These are phyloP conservation scores for Amanita pallidorosea DNA, from an alignment of 768 basidiomycete genomes.

Conservation along the genomic window DNA sequence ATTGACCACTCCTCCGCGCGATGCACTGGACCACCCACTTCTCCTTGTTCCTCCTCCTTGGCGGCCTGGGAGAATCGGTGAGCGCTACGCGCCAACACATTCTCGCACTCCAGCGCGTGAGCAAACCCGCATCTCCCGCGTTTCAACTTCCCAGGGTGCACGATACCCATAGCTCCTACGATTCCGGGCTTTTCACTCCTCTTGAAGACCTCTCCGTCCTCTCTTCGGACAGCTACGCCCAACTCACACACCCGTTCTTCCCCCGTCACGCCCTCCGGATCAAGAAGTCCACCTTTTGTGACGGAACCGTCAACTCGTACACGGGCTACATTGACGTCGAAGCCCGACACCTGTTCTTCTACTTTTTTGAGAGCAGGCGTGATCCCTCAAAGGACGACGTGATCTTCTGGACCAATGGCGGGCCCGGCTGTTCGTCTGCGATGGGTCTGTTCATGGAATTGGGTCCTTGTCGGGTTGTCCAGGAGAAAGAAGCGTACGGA, in stretches of 20 bases:
- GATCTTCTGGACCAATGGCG: conserved; percentile 40
- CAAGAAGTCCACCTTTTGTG: conserved; percentile 50
- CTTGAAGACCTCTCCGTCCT: conserved; percentile 21
- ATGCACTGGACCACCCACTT: not conserved
- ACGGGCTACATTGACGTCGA: conserved; percentile 62
- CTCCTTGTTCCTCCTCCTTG: not conserved
- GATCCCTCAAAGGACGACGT: conserved; percentile 52
- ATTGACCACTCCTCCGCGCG: too few species aligned
- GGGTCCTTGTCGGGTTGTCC: conserved; percentile 58
- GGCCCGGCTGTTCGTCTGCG: conserved; percentile 33
- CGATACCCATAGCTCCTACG: conserved; percentile 6
- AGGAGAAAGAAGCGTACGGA: conserved; percentile 9
- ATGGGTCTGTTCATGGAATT: conserved; percentile 66
- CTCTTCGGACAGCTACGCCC: conserved; percentile 23
- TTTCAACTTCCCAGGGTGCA: not conserved
- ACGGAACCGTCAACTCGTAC: conserved; percentile 48
- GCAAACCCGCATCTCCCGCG: not conserved
- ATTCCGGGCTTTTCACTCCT: conserved; percentile 23
- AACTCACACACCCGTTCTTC: conserved; percentile 35
- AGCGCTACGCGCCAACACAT: not conserved
- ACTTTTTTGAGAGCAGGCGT: conserved; percentile 65
- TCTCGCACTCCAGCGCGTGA: not conserved
- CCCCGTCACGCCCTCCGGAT: conserved; percentile 44
- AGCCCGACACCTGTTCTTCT: conserved; percentile 59
- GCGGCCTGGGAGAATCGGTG: not conserved